Conservation (phyloP, 2,329 filamentous ascomycete genomes). For the Fusarium foetens region DNA sequence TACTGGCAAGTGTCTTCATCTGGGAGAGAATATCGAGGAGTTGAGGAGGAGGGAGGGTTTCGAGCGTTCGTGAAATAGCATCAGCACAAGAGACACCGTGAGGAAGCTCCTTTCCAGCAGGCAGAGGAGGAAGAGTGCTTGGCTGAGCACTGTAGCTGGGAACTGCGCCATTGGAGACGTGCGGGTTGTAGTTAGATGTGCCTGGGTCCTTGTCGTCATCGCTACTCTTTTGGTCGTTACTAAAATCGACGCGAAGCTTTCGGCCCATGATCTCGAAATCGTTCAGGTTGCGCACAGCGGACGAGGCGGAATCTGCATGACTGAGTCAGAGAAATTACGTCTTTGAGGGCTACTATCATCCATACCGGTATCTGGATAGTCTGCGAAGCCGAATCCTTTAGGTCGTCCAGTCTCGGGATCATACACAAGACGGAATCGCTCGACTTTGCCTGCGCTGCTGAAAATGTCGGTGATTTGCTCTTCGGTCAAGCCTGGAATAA, state of each 20-base stretch:
- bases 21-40: constrained; percentile 93
- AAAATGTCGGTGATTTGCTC: constrained; percentile 97
- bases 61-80: constrained; percentile 90
- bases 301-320: constrained; percentile 77
- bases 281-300: constrained; percentile 94
- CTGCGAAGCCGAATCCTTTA: constrained; percentile 96
- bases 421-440: constrained; percentile 93
- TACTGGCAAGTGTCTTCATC: constrained; percentile 89
- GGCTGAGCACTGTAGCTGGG: constrained; percentile 49
- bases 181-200: constrained; percentile 39
- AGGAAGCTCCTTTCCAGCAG: constrained; percentile 84
- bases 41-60: constrained; percentile 85
- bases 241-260: constrained; percentile 94
- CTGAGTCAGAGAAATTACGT: constrained; percentile 26
- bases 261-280: constrained; percentile 95
- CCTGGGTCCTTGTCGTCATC: constrained; percentile 58
- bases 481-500: constrained; percentile 82
- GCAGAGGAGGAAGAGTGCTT: constrained; percentile 79
- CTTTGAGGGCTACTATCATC: constrained; percentile 8
- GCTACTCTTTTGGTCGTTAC: constrained; percentile 85
- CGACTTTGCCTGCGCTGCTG: constrained; percentile 86
- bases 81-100: constrained; percentile 86
- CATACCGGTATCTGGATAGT: constrained; percentile 89
- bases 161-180: constrained; percentile 49
- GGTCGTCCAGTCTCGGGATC: constrained; percentile 94